Base-by-base conservation (phyloP, 306 rosid genomes). In the Prunus armeniaca region DNA sequence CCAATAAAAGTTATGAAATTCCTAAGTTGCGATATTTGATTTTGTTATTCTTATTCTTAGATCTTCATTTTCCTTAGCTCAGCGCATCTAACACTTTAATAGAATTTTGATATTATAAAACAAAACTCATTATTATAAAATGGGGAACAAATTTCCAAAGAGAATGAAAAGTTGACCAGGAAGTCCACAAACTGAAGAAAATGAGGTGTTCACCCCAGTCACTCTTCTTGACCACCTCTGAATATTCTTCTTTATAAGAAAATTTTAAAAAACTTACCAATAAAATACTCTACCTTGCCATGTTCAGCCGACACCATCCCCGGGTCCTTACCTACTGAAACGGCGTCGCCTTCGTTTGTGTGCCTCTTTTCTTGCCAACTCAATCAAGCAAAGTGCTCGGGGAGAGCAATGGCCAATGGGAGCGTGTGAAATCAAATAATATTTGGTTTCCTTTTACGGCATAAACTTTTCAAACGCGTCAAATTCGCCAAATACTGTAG, bases 401-500 rank as follows among this genome's bases (percentile, higher is more conserved):
- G 41, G 8, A 34, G 38, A 32, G 38, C 38, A 5, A 22, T 22
- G 24, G 24, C 24, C 24, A 22, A 5, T 34, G 41, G 18, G 17
- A 6, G 65, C 6, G 1, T 20, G 38, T 12, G 65, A 12, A 25
- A 25, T 0, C 8, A 49, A 67, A 73, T 63, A 12, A 38, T 47
- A 62, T 28, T 77, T 19, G 6, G 28, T 71, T 65, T 41, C 74
- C 78, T 68, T 63, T 25, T 20, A 17, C 38, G 68, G 72, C 56
- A 46, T 19, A 57, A 20, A 47, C 62, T 19, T 65, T 67, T 75
- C 60, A 72, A 81, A 65, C 63, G 13, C 20, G 27, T 19, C 43
- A 27, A 52, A 69, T 50, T 27, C 45, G 63, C 49, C 66, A 24
- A 22, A 9, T 6, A 45, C 57, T 22, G 24, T 8, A 9, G 30